Evolutionary conservation across 2,329 filamentous ascomycete species (phyloP), one percentile per base, ranked within the genome.

Genomic region (Spiromastix sp.): DNA sequence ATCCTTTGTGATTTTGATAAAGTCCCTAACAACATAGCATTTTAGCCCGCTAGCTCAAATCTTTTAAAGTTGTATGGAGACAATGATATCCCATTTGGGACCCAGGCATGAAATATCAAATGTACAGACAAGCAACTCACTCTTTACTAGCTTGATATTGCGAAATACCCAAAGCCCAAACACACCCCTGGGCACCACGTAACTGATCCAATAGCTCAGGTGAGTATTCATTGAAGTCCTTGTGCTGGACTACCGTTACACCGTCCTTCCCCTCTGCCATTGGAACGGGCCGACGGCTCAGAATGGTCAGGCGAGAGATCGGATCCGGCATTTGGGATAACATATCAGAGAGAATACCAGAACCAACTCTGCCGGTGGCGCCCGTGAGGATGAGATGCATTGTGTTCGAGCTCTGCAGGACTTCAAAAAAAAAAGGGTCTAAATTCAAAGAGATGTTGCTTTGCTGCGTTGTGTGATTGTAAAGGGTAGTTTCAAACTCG

Each of bases 141-240:
- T 79, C 72, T 41, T 72, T 74, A 38, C 51, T 51, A 5, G 83
- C 78, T 26, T 68, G 59, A 8, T 55, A 73, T 48, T 77, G 71
- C 41, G 71, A 76, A 31, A 78, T 74, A 0, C 82, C 81, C 51
- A 80, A 64, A 0, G 82, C 81, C 82, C 82, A 87, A 1, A 86
- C 77, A 40, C 76, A 81, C 2, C 77, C 81, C 5, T 70, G 61
- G 0, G 81, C 81, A 15, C 73, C 80, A 34, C 68, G 64, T 0
- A 87, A 63, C 49, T 78, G 64, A 3, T 60, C 55, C 7, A 85
- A 63, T 2, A 85, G 45, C 0, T 64, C 62, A 0, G 67, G 47
- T 22, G 72, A 67, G 51, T 84, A 86, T 1, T 54, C 61, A 9
- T 61, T 56, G 49, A 81, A 86, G 53, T 86, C 77, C 11, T 70